Base-by-base conservation (phyloP, 2,329 filamentous ascomycete genomes). In the Exophiala oligosperma region DNA sequence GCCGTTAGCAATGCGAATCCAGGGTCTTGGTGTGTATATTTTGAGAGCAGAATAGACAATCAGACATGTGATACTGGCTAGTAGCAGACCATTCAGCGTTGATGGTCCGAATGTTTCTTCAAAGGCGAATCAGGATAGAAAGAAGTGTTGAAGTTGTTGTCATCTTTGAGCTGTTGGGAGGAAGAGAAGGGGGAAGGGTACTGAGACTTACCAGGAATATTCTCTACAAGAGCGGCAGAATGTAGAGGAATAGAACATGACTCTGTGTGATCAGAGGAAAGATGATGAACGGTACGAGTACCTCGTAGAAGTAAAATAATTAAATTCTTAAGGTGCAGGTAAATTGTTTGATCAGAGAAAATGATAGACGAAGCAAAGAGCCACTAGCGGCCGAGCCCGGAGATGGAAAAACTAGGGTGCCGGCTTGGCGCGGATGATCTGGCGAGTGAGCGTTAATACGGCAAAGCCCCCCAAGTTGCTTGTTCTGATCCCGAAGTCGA, bases 61-160 rank as follows among this genome's bases (percentile, higher is more conserved):
- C 84, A 87, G 84, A 85, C 84, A 82, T 81, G 76, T 76, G 76
- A 79, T 86, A 87, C 84, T 87, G 84, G 84, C 84, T 84, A 87
- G 84, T 87, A 86, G 81, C 84, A 85, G 83, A 80, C 79, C 76
- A 74, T 80, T 82, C 79, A 80, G 82, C 80, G 82, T 84, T 74
- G 79, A 79, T 77, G 75, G 77, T 78, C 83, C 82, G 80, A 73
- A 77, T 75, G 77, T 70, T 81, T 80, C 85, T 81, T 86, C 84
- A 87, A 78, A 83, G 84, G 79, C 84, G 84, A 86, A 72, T 87
- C 84, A 77, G 83, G 77, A 76, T 77, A 80, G 79, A 82, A 85
- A 85, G 83, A 86, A 86, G 83, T 80, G 74, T 68, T 69, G 74
- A 71, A 68, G 64, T 59, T 66, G 74, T 77, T 85, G 79, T 85